Evolutionary conservation across 2,329 filamentous ascomycete genomes (phyloP).

Genomic region (Helotiales sp.): DNA sequence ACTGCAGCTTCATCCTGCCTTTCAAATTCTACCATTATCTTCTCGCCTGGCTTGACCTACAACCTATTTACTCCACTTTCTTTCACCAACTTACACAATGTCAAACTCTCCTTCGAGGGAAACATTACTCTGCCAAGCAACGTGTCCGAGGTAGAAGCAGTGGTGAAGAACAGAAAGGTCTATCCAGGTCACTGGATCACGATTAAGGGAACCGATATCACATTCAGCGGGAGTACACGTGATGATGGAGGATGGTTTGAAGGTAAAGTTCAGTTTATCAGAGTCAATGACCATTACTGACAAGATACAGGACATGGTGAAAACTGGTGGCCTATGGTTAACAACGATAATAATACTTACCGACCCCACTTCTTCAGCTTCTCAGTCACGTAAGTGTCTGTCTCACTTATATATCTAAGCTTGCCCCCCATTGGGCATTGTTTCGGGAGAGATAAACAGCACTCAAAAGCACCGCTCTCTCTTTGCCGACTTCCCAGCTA

Average conservation of each 20-base stretch:
- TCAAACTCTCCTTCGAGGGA: background rate
- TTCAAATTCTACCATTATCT: background rate
- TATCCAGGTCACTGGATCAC: background rate
- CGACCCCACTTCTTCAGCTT: background rate
- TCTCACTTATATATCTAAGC: too few species aligned
- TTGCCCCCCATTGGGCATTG: too few species aligned
- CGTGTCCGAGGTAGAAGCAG: background rate
- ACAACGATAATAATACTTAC: background rate
- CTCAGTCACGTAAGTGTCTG: background rate
- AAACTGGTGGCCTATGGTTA: background rate
- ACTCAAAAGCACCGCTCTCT: too few species aligned
- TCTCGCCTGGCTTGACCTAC: background rate
- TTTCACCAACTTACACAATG: background rate
- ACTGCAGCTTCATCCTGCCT: background rate
- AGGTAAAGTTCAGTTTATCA: background rate
- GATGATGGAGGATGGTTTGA: background rate
- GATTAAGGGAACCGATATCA: background rate
- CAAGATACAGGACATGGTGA: background rate
- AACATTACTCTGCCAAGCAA: background rate
- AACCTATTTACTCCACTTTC: background rate
- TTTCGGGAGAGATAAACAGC: too few species aligned
- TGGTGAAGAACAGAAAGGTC: background rate
- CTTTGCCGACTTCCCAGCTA: too few species aligned
- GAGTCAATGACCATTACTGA: background rate
- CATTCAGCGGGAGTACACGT: background rate